Evolutionary conservation across 805 yeast genomes (phyloP), one percentile per base, ranked within the genome.

Genomic region (Nadsonia fulvescens): DNA sequence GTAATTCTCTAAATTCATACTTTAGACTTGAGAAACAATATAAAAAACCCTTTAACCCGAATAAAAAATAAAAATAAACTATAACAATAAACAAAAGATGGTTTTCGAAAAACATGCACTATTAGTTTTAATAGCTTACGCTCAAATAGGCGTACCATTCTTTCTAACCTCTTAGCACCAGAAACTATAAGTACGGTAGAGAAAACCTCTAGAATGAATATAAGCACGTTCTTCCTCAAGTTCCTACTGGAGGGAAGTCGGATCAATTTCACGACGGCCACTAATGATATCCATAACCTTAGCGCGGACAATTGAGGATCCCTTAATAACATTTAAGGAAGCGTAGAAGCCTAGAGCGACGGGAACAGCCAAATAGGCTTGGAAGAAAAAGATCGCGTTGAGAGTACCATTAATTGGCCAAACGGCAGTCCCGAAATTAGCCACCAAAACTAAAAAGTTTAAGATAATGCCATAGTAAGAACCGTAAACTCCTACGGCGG

Each of bases 381-480:
- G 54, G 58, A 78, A 78, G 58, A 78, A 78, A 28, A 23, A 36
- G 12, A 34, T 18, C 15, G 61, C 60, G 24, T 42, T 34, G 7
- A 59, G 57, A 3, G 39, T 35, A 76, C 79, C 57, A 6, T 68
- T 67, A 21, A 70, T 40, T 30, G 89, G 89, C 56, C 54, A 73
- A 18, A 72, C 46, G n/a, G 82, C 78, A 29, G 69, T 58, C 75
- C 79, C 76, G 56, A 76, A 72, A 51, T 76, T 79, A 11, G 76
- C 71, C 30, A 60, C 49, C 33, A 77, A 51, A 37, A 76, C 66
- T 23, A 70, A 40, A 11, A 63, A 12, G 43, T 66, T 68, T 41
- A 76, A 49, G n/a, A 49, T 27, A 13, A 62, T 41, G 30, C 81
- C 81, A 44, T 61, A 63, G 34, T 45, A 47, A 1, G 83, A 68